These are phyloP conservation scores for Cryptococcus jaspeensis DNA, from an alignment of 1,284 basidiomycete genomes.

Conservation along the genomic window DNA sequence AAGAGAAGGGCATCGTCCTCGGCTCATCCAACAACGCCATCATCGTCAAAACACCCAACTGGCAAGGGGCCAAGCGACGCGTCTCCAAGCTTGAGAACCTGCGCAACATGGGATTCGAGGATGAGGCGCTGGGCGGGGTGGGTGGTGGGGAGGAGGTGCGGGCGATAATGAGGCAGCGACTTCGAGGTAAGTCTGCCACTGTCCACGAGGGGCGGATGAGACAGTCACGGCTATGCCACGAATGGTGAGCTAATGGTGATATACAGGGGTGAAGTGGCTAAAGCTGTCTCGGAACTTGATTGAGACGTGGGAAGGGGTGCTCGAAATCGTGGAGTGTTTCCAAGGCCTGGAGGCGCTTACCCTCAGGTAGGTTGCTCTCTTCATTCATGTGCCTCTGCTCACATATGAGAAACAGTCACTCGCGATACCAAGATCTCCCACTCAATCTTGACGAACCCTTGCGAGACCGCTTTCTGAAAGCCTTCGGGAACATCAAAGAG, in stretches of 20 bases:
- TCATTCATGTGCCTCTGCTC: constrained; percentile 7
- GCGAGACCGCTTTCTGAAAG: constrained; percentile 8
- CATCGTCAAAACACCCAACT: constrained; percentile 78
- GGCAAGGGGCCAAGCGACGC: constrained; percentile 72
- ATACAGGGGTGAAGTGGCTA: constrained; percentile 69
- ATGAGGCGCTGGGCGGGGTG: constrained; percentile 59
- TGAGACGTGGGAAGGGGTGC: constrained; percentile 67
- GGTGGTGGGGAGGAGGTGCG: constrained; percentile 53
- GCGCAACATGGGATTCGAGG: constrained; percentile 74
- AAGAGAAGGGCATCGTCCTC: constrained; percentile 56
- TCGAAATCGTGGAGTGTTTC: constrained; percentile 65
- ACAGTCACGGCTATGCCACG: not conserved
- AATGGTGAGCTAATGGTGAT: not conserved
- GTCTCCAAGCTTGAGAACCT: constrained; percentile 67
- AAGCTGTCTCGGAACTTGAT: constrained; percentile 81
- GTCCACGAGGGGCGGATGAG: not conserved
- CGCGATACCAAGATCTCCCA: constrained; percentile 58
- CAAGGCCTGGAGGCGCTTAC: constrained; percentile 64
- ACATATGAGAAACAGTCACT: constrained; percentile 55
- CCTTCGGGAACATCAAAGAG: constrained; percentile 61
- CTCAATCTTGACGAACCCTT: constrained; percentile 13
- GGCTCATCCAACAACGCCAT: constrained; percentile 80
- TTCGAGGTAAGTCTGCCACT: constrained; percentile 24
- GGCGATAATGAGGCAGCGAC: constrained; percentile 27
- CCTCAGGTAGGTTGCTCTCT: constrained; percentile 63